These are phyloP conservation scores for Fraxinus pennsylvanica DNA, from an alignment of 257 asterid species.

Conservation along the genomic window DNA sequence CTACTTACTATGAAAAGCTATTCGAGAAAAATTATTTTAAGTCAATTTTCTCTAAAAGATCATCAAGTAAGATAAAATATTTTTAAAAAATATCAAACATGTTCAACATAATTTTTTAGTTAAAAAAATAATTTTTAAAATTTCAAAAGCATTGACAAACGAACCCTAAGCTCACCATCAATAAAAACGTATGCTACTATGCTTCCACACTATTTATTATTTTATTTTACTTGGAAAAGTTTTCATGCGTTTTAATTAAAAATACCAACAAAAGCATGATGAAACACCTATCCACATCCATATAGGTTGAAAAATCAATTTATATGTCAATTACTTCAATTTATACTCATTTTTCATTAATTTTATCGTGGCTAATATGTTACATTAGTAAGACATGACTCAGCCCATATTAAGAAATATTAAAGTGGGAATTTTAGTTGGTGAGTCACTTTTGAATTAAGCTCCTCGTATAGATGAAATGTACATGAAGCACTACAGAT, in stretches of 20 bases:
- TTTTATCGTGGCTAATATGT: neutral
- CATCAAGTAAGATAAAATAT: too few relatives aligned
- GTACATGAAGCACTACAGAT: too few relatives aligned
- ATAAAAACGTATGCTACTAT: neutral
- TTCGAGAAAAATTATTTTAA: too few relatives aligned
- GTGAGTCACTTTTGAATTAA: neutral
- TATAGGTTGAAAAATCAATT: slow-evolving; percentile 12
- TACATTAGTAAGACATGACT: slow-evolving; percentile 26
- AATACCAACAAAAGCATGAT: neutral
- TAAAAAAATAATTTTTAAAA: too few relatives aligned
- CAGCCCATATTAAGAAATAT: slow-evolving; percentile 19
- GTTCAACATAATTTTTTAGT: neutral
- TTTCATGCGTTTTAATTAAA: too few relatives aligned
- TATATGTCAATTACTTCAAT: slow-evolving; percentile 27
- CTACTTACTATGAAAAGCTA: too few relatives aligned
- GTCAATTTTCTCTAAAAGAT: too few relatives aligned
- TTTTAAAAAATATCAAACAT: too few relatives aligned
- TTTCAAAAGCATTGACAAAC: too few relatives aligned
- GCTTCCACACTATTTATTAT: neutral
- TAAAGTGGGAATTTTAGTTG: neutral
- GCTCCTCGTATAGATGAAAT: too few relatives aligned
- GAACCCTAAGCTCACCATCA: neutral
- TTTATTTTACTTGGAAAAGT: too few relatives aligned
- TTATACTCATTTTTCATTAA: neutral
- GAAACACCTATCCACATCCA: neutral